Percentiles rank a stretch among this genome's conserved stretches.
These are phyloP conservation scores for Alternaria sp. DNA, from an alignment of 2,329 filamentous ascomycete genomes.

Conservation along the genomic window DNA sequence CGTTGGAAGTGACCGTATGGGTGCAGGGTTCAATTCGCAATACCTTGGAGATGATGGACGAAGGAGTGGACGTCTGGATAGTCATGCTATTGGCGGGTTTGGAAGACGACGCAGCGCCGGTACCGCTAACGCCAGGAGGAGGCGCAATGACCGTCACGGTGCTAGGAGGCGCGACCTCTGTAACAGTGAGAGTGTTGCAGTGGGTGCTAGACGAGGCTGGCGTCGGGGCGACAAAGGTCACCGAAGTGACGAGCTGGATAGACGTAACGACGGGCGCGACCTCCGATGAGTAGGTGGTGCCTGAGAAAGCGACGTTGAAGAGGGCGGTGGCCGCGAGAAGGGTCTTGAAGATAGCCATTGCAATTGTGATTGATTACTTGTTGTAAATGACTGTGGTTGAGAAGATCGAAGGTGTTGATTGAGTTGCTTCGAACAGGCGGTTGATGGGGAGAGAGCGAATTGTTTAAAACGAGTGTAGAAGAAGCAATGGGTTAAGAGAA, in stretches of 20 bases:
- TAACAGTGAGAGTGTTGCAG: slow-evolving; percentile 11
- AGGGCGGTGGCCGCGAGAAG: slow-evolving; percentile 12
- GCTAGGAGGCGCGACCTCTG: slow-evolving; percentile 3
- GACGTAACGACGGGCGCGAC: slow-evolving; percentile 7
- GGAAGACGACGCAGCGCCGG: not conserved
- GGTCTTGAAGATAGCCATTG: slow-evolving; percentile 19
- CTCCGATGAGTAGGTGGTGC: slow-evolving; percentile 14
- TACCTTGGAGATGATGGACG: not conserved
- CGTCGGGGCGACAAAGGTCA: not conserved
- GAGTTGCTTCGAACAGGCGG: not conserved
- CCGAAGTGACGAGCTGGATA: slow-evolving; percentile 13
- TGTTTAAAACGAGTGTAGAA: slow-evolving; percentile 10
- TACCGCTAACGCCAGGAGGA: slow-evolving; percentile 4
- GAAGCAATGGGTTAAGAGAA: not conserved
- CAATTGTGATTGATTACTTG: not conserved
- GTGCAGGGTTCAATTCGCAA: not conserved
- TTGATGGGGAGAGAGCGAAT: not conserved
- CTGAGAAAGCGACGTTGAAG: slow-evolving; percentile 15
- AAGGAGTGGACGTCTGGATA: not conserved
- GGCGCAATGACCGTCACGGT: slow-evolving; percentile 9
- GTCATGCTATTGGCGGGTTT: not conserved
- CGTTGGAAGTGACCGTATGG: not conserved
- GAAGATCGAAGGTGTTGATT: slow-evolving; percentile 10
- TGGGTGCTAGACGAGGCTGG: not conserved
- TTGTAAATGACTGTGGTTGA: slow-evolving; percentile 8